Evolutionary conservation across 2,329 filamentous ascomycete species (phyloP), one percentile per base, ranked within the genome.

Genomic region (Aspergillus sp.): DNA sequence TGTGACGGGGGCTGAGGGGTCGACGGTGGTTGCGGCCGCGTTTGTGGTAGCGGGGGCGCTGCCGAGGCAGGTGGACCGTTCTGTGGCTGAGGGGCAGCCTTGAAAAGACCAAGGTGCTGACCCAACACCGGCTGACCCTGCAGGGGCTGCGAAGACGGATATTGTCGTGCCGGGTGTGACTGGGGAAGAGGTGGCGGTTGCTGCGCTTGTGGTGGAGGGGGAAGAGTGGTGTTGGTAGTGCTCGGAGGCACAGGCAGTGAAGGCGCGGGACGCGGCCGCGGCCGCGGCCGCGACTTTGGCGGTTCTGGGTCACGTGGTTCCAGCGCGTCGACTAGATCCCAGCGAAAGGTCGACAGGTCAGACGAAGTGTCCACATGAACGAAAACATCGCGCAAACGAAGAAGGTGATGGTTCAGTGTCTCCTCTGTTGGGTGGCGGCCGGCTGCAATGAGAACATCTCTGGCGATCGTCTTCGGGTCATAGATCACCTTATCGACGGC

Each of bases 361-460:
- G 81, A 78, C 9, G 72, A 71, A 52, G 72, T 69, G 47, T 81
- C 77, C 5, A 87, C 75, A 9, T 72, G 71, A 15, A 68, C 32
- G 47, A 85, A 76, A 3, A 70, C 76, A 7, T 74, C 72, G 39
- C 76, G 78, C 7, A 85, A 69, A 36, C 76, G 67, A 58, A 82
- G 78, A 61, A 89, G 74, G 74, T 89, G 87, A 30, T 80, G 78
- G 67, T 90, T 90, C 38, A 90, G 72, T 2, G 79, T 74, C 25
- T 81, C 74, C 71, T 87, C 84, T 9, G 81, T 81, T 0, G 87
- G 87, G 69, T 89, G 87, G 59, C 83, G 82, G 15, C 85, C 85
- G 12, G 85, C 80, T 15, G 85, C 84, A 53, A 89, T 81, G 10
- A 90, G 75, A 6, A 90, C 80, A 69, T 89, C 86, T 54, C 85